Conservation (phyloP, 148 eudicot species). For the Vaccinium myrtillus region DNA sequence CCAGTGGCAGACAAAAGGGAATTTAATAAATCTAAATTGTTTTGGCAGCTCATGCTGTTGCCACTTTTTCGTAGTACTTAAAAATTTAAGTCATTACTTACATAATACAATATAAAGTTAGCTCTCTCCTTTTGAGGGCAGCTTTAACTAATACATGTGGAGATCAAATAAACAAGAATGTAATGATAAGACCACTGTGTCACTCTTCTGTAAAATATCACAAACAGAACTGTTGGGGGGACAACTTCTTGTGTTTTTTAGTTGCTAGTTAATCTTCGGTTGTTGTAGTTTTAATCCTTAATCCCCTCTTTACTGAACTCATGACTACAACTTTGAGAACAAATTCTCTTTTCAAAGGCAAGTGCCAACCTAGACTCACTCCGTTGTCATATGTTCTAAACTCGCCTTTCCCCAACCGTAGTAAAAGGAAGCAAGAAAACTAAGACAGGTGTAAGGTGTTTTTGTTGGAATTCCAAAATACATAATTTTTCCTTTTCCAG, state of each 20-base stretch:
- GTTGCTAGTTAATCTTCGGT: neutral
- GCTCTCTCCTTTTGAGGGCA: neutral
- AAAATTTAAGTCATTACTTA: neutral
- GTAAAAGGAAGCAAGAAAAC: neutral
- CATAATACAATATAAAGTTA: neutral
- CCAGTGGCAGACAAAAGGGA: conserved; percentile 80
- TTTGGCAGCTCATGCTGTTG: conserved; percentile 29
- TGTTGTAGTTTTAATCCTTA: neutral
- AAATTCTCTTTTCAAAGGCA: neutral
- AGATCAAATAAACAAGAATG: neutral
- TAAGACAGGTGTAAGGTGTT: neutral
- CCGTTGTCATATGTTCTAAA: neutral
- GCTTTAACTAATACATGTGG: conserved; percentile 5
- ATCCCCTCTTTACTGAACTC: neutral
- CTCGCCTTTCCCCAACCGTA: conserved; percentile 3
- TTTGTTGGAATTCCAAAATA: neutral
- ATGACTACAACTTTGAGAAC: neutral
- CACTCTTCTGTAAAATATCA: neutral
- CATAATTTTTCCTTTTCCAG: neutral
- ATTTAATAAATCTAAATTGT: conserved; percentile 30
- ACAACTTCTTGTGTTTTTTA: neutral
- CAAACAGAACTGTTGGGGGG: neutral
- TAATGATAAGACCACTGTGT: neutral
- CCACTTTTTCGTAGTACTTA: neutral
- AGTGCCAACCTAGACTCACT: neutral